phyloP scores from a whole-genome alignment of 768 basidiomycete genomes.

The Hirschioporus abietinus region DNA sequence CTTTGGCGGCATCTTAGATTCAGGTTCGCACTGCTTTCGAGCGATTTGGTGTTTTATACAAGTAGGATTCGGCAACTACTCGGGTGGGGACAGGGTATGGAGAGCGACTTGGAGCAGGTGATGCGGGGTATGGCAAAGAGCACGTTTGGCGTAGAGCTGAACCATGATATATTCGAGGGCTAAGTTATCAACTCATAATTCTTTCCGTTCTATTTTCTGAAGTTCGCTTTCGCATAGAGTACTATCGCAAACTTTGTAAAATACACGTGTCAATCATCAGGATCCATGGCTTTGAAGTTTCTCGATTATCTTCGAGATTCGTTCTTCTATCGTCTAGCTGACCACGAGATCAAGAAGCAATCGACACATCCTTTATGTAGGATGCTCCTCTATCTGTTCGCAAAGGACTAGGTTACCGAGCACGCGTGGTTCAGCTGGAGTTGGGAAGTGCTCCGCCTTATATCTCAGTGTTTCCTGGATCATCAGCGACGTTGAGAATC shows the following conservation, averaged over 20 bases:
- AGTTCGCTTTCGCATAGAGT: not conserved
- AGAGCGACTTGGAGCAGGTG: constrained; percentile 75
- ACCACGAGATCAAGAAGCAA: too few species aligned
- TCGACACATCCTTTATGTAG: too few species aligned
- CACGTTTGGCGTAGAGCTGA: constrained; percentile 72
- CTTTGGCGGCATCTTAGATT: constrained; percentile 61
- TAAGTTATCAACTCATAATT: constrained; percentile 8
- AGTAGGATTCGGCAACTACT: constrained; percentile 50
- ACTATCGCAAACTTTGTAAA: not conserved
- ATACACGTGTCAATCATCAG: not conserved
- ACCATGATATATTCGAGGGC: constrained; percentile 21
- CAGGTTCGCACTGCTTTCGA: constrained; percentile 52
- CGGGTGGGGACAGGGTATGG: constrained; percentile 50
- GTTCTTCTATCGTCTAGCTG: too few species aligned
- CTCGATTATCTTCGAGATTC: too few species aligned
- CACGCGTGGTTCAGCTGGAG: too few species aligned
- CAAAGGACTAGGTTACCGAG: too few species aligned
- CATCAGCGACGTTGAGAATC: too few species aligned
- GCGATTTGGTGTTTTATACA: constrained; percentile 71
- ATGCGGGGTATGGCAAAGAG: constrained; percentile 73
- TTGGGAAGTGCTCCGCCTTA: too few species aligned
- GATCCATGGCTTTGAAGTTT: too few species aligned
- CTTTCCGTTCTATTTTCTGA: not conserved
- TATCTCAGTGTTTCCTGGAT: too few species aligned
- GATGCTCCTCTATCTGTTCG: too few species aligned